Evolutionary conservation across 352 stramenopile genomes (phyloP), one percentile per base, ranked within the genome.

Genomic region (Phytophthora litchii): DNA sequence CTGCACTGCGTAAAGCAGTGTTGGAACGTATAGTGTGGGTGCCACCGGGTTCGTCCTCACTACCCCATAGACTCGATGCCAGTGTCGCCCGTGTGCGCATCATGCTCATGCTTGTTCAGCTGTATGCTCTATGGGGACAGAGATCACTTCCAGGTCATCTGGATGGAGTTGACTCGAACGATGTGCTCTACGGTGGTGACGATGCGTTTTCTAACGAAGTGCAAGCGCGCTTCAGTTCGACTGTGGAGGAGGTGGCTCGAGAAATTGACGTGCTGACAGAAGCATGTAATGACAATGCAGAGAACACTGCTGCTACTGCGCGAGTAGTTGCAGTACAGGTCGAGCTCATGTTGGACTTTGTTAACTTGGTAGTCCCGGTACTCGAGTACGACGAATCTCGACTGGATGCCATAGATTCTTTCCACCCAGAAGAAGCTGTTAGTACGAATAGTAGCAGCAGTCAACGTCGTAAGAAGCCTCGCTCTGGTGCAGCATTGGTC

Each of bases 171-270:
- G 84, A 95, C 27, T 88, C 75, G n/a, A 97, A 97, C 48, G 84
- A 96, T 49, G 78, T 87, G 3, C 62, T 97, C 0, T 97, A 95
- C 43, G 82, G 78, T 23, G 84, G 83, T 0, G 70, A 89, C 16
- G 61, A 70, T 9, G 47, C 34, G 7, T 95, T 95, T 56, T 47
- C 64, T 3, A 55, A 76, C 1, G 69, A 86, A 29, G 74, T 93
- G 7, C 53, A 88, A 16, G 11, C 20, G 6, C 47, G 67, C 3
- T 89, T 92, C 34, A 81, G 72, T 12, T 61, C 59, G 3, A 73
- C 64, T 5, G 48, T 93, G n/a, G 77, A 89, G 7, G 70, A 85
- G 46, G 54, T 80, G 20, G 60, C 76, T 8, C 61, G 62, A 20
- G 74, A 76, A 16, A 86, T 92, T 16, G 75, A 89, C 41, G 61